Evolutionary conservation across 1,284 basidiomycete genomes (phyloP).

Genomic region (Paramarasmius palmivorus): DNA sequence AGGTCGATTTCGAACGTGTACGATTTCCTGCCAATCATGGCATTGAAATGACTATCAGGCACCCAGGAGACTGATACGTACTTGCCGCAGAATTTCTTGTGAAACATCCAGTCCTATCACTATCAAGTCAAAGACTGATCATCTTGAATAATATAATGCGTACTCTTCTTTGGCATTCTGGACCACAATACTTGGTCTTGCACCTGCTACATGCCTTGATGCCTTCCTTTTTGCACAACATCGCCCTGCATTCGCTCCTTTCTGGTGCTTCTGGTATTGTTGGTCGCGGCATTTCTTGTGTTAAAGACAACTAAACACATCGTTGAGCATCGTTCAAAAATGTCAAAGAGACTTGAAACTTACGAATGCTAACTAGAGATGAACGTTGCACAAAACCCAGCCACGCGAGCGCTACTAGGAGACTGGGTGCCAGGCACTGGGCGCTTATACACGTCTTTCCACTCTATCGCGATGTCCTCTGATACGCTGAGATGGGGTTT

Average conservation of each 20-base stretch:
- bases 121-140: background rate
- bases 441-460: too few species aligned
- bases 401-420: too few species aligned
- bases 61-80: background rate
- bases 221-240: background rate
- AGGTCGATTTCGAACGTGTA: slow-evolving; percentile 15
- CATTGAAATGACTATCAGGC: background rate
- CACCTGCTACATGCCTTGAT: background rate
- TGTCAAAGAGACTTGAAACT: too few species aligned
- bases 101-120: slow-evolving; percentile 12
- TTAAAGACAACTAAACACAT: too few species aligned
- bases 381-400: too few species aligned
- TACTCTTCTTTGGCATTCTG: background rate
- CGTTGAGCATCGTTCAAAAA: too few species aligned
- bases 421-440: too few species aligned
- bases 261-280: background rate
- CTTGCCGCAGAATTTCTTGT: slow-evolving; percentile 15
- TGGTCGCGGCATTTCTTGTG: too few species aligned
- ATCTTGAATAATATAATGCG: background rate
- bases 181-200: background rate
- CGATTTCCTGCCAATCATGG: slow-evolving; percentile 3
- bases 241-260: background rate
- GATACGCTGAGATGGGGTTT: too few species aligned
- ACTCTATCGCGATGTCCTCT: too few species aligned
- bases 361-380: too few species aligned